Evolutionary conservation across 495 filamentous ascomycete species (phyloP).

Genomic region (Geoglossum glabrum): DNA sequence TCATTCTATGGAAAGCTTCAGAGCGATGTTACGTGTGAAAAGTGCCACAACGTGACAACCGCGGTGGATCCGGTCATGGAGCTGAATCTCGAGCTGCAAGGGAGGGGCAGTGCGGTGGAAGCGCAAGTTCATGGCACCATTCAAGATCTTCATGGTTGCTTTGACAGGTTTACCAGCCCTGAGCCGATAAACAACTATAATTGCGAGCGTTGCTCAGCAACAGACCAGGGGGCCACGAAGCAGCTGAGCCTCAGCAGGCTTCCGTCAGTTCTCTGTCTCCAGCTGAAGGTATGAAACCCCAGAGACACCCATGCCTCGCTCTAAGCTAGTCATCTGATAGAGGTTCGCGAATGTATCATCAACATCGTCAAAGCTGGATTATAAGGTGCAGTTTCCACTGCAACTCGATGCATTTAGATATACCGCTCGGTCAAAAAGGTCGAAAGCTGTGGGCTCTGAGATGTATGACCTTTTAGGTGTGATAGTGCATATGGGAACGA

Average conservation of each 20-base stretch:
- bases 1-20: slow-evolving; percentile 76
- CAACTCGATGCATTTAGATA: slow-evolving; percentile 75
- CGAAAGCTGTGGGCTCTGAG: neutral
- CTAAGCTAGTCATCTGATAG: slow-evolving; percentile 20
- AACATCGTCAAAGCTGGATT: slow-evolving; percentile 57
- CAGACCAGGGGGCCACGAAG: slow-evolving; percentile 51
- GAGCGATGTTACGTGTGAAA: slow-evolving; percentile 69
- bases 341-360: slow-evolving; percentile 57
- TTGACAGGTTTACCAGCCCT: slow-evolving; percentile 56
- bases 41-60: slow-evolving; percentile 56
- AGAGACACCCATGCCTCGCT: neutral
- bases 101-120: slow-evolving; percentile 24
- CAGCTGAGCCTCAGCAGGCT: slow-evolving; percentile 60
- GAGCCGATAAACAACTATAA: slow-evolving; percentile 62
- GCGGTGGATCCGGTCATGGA: slow-evolving; percentile 74
- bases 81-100: slow-evolving; percentile 58
- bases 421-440: slow-evolving; percentile 27
- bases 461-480: slow-evolving; percentile 71
- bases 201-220: slow-evolving; percentile 53
- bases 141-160: slow-evolving; percentile 44
- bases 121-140: slow-evolving; percentile 16
- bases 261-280: slow-evolving; percentile 74
- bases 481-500: slow-evolving; percentile 69
- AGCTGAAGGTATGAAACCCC: slow-evolving; percentile 48
- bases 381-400: slow-evolving; percentile 64